A percentile compares a stretch with the other conserved stretches of the same genome.
Conservation (phyloP, 192 early-diverging fungal genomes). For the Rhizophagus prolifer region DNA sequence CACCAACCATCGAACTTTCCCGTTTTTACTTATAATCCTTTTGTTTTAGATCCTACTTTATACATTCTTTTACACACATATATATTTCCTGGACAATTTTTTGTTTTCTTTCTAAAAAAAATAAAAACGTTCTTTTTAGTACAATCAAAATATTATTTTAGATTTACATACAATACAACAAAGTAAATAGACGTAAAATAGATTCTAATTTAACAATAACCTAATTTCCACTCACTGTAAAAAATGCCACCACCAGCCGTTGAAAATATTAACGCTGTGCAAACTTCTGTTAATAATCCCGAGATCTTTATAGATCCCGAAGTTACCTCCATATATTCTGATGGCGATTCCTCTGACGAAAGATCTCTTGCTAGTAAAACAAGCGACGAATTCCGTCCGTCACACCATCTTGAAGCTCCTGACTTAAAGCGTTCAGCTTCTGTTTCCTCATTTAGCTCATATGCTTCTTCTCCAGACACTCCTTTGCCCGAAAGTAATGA, state of each 20-base stretch:
- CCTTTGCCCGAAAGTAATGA: neutral
- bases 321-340: neutral
- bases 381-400: conserved; percentile 17
- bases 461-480: conserved; percentile 37
- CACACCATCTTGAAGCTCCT: conserved; percentile 34
- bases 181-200: no score
- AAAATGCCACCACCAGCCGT: neutral
- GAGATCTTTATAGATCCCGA: neutral
- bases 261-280: neutral
- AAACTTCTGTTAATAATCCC: neutral
- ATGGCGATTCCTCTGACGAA: conserved; percentile 7
- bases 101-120: neutral
- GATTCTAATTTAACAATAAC: no score
- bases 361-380: neutral
- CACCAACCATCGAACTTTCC: no score
- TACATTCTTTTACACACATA: neutral
- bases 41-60: neutral
- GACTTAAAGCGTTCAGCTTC: conserved; percentile 41
- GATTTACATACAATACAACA: no score
- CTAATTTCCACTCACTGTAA: neutral
- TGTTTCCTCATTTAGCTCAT: conserved; percentile 42
- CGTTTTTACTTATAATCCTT: neutral
- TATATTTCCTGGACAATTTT: no score
- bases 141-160: no score
- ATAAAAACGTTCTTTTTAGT: neutral